Base-by-base conservation (phyloP, 306 rosid genomes). In the cucumber (Cucumis sativus) region DNA sequence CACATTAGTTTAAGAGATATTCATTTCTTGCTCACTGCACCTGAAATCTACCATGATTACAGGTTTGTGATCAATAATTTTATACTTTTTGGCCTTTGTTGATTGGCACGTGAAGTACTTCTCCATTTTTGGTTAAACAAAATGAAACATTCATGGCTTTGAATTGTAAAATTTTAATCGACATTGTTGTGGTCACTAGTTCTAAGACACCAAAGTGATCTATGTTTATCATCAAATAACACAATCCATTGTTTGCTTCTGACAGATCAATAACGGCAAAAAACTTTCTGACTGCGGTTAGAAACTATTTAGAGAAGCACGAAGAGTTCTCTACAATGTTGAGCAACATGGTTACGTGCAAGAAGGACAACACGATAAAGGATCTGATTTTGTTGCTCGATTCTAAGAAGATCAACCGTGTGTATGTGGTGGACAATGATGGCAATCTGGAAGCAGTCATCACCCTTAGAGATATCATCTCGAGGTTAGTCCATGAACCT, bases 401-500 rank as follows among this genome's bases (percentile, higher is more conserved):
- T 79, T 39, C 80, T 0, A 84, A 92, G 89, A 89, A 89, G 87
- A 83, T 89, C 77, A 87, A 92, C 59, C 84, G 96, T 6, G 84
- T 82, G 57, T 96, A 96, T 57, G 98, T 92, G 1, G 97, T 91
- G 23, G 89, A 86, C 35, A 78, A 83, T 5, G 77, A 91, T n/a
- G 98, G 92, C 17, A 80, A 89, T 72, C 86, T 96, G 66, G 86
- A 85, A 85, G 99, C 98, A 81, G 90, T 96, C 25, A 85, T 92
- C 85, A 92, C 99, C 9, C 89, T 96, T 18, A 86, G 97, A 79
- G 99, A 96, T 80, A 92, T 92, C 79, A 89, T 96, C 84, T 96
- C 99, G 52, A 91, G 88, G 88, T 90, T 96, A 75, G 99, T 96
- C 65, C 91, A 96, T 12, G 99, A 96, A 62, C 98, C 99, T 7